Base-by-base conservation (phyloP, 192 early-diverging fungal species). In the Podila horticola region DNA sequence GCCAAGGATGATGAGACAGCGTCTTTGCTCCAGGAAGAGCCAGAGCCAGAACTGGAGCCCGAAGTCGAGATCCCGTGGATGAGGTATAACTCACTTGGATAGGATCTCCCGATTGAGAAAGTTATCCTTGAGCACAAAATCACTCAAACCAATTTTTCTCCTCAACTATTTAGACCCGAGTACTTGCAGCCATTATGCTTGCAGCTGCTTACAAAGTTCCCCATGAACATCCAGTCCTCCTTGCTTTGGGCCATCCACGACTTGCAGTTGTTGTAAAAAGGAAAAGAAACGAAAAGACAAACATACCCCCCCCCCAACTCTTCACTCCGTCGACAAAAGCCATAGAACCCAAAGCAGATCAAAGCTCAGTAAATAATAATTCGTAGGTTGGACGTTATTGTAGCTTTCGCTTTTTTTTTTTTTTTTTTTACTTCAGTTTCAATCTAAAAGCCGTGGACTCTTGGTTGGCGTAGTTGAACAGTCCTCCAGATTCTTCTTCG, bases 361-460 rank as follows among this genome's bases (percentile, higher is more conserved):
- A 45, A 45, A 45, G 11, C 15, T 17, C 4, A 45, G 15, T 45
- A 45, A 45, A 45, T 45, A 45, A 45, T 45, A 45, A 45, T 45
- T 15, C 41, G 15, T 17, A 17, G 3, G 8, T 17, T 45, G 41
- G 8, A 45, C 13, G 15, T 3, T 2, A 17, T 17, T 45, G 3
- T 45, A n/a, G n/a, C n/a, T 45, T 55, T 24, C 0, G 24, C 1
- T 55, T n/a, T 22, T n/a, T 55, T 19, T 6, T 19, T 50, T 50
- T 20, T 19, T 52, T 55, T 9, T 24, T 55, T 55, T 48, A 49
- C 61, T 72, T 74, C 5, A 83, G 59, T 58, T 88, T 90, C 7
- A 91, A 69, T 64, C 89, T 64, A 69, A 91, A 91, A 2, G 88
- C 89, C 22, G 84, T 85, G n/a, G 83, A 84, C 69, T 90, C 86